Evolutionary conservation across 2,329 filamentous ascomycete species (phyloP), one percentile per base, ranked within the genome.

Genomic region (Colletotrichum lentis): DNA sequence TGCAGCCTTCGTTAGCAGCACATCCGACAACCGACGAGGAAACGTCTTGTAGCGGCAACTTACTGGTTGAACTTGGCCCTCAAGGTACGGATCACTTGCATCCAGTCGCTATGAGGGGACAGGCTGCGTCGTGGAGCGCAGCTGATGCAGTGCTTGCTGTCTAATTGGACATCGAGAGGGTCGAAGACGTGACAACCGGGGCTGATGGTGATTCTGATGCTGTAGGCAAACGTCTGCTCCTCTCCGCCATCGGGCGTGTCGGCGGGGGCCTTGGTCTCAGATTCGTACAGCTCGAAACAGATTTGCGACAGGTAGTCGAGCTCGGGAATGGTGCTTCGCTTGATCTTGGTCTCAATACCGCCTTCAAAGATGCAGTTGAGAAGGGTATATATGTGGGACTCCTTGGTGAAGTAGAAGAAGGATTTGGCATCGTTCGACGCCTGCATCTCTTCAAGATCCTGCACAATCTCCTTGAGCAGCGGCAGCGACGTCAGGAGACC

Each of bases 391-490:
- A 99, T 97, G 78, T 99, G 96, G 0, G 93, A 97, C 80, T 99
- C 96, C 79, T 99, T 99, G 71, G 96, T 99, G 79, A 99, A 99
- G 82, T 99, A 99, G 80, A 98, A 93, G 83, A 98, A 98, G 1
- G 91, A 95, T 77, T 97, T 97, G 52, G 94, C 94, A 72, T 96
- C 92, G 61, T 95, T 91, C 0, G 93, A 96, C 3, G 96, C 95
- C 80, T 99, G 96, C 79, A 98, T 93, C 79, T 98, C 94, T 81
- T 99, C 96, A 2, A 99, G 85, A 74, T 99, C 95, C 75, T 94
- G 91, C 7, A 99, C 96, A 73, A 99, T 97, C 80, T 99, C 96
- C 78, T 96, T 96, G 53, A 99, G 87, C 18, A 99, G 84, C 2
- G 96, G 96, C 54, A 99, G 83, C 14, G 94, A 97, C 0, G 96